These are phyloP conservation scores for Aethionema arabicum DNA, from an alignment of 345 rosid species.

Conservation along the genomic window DNA sequence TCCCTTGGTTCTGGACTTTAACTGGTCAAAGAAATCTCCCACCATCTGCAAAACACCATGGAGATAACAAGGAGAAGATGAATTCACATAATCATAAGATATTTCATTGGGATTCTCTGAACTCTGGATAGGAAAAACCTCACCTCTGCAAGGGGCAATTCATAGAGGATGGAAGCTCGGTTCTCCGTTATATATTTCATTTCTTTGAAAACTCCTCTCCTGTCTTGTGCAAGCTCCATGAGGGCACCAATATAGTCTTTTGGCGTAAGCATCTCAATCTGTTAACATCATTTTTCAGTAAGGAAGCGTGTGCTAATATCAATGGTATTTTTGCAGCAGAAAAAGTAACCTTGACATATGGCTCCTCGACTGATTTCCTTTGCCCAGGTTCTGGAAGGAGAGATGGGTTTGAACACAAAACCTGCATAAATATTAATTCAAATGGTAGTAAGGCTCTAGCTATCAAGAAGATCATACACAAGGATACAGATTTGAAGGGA, in stretches of 20 bases:
- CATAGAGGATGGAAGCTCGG: constrained; percentile 82
- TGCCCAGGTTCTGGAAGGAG: constrained; percentile 93
- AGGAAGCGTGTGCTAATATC: constrained; percentile 9
- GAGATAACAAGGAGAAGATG: constrained; percentile 10
- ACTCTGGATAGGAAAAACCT: constrained; percentile 19
- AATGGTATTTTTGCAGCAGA: constrained; percentile 10
- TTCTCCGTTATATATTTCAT: constrained; percentile 89
- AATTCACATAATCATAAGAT: constrained; percentile 16
- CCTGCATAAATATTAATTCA: constrained; percentile 49
- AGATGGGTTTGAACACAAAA: constrained; percentile 96
- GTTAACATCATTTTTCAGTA: constrained; percentile 31
- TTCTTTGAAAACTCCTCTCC: constrained; percentile 94
- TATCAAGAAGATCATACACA: constrained; percentile 17
- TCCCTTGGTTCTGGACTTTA: constrained; percentile 94
- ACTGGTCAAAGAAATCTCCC: constrained; percentile 97
- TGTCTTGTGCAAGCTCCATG: constrained; percentile 96
- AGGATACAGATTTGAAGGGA: constrained; percentile 19
- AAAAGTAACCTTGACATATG: constrained; percentile 74
- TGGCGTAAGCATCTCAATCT: constrained; percentile 98
- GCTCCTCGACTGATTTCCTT: constrained; percentile 90
- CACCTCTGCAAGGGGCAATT: constrained; percentile 95
- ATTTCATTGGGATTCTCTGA: constrained; percentile 16
- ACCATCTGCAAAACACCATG: constrained; percentile 67
- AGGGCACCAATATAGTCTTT: constrained; percentile 91
- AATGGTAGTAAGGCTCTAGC: constrained; percentile 32